Conservation (phyloP, 257 asterid species). For the Mentha longifolia region DNA sequence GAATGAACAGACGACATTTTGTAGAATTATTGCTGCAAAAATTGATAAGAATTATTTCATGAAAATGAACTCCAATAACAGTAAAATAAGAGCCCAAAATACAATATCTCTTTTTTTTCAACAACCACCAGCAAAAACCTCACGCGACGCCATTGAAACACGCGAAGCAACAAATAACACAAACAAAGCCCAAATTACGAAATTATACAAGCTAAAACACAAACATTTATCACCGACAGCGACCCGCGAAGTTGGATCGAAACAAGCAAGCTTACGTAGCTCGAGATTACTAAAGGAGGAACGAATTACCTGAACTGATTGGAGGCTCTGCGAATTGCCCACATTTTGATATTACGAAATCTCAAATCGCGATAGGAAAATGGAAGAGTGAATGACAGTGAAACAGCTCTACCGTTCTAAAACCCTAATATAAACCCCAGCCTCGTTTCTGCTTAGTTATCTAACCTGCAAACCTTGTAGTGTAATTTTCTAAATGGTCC, state of each 20-base stretch:
- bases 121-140: neutral
- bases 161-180: neutral
- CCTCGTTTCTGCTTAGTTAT: neutral
- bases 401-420: conserved; percentile 32
- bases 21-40: neutral
- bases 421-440: conserved; percentile 48
- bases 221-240: neutral
- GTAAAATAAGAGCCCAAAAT: conserved; percentile 1
- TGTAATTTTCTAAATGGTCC: conserved; percentile 19
- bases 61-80: neutral
- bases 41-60: neutral
- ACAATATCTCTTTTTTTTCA: neutral
- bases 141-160: neutral
- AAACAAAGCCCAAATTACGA: no score
- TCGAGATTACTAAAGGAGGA: neutral
- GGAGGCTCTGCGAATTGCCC: conserved; percentile 70
- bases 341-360: conserved; percentile 45
- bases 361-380: neutral
- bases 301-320: conserved; percentile 50
- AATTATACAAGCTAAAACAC: neutral
- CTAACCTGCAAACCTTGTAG: no score
- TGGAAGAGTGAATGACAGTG: conserved; percentile 12
- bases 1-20: neutral
- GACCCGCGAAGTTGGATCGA: neutral
- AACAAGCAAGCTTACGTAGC: neutral